Percentiles rank a stretch among this genome's conserved stretches.
These are phyloP conservation scores for Solanum sparsipilum DNA, from an alignment of 257 asterid genomes.

Conservation along the genomic window DNA sequence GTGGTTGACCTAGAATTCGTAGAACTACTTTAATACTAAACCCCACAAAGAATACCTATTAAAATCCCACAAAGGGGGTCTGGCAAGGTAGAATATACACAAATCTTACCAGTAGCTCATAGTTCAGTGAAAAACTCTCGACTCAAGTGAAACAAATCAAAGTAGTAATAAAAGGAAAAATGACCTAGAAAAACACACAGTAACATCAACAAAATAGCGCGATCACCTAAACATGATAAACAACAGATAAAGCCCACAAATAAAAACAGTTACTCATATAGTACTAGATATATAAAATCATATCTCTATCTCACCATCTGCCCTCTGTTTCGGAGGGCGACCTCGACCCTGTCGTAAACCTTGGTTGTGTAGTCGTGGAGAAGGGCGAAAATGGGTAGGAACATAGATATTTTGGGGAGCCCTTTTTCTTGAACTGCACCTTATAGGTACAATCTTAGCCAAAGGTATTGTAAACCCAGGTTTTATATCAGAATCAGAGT, in stretches of 20 bases:
- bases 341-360: not conserved
- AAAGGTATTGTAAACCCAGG: not conserved
- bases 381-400: not conserved
- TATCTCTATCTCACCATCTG: not conserved
- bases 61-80: too few species aligned
- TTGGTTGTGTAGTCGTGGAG: not conserved
- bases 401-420: not conserved
- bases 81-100: too few species aligned
- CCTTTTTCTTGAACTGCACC: not conserved
- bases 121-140: not conserved
- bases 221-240: not conserved
- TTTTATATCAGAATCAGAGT: not conserved
- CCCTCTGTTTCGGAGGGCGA: not conserved
- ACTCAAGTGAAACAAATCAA: too few species aligned
- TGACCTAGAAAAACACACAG: not conserved
- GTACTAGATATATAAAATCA: too few species aligned
- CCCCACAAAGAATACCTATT: not conserved
- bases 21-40: not conserved
- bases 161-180: not conserved
- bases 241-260: too few species aligned
- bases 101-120: not conserved
- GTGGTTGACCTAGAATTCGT: not conserved
- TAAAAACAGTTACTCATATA: too few species aligned
- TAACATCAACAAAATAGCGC: not conserved
- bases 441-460: not conserved